Evolutionary conservation across 2,329 filamentous ascomycete species (phyloP).

Genomic region (Exophiala spinifera): DNA sequence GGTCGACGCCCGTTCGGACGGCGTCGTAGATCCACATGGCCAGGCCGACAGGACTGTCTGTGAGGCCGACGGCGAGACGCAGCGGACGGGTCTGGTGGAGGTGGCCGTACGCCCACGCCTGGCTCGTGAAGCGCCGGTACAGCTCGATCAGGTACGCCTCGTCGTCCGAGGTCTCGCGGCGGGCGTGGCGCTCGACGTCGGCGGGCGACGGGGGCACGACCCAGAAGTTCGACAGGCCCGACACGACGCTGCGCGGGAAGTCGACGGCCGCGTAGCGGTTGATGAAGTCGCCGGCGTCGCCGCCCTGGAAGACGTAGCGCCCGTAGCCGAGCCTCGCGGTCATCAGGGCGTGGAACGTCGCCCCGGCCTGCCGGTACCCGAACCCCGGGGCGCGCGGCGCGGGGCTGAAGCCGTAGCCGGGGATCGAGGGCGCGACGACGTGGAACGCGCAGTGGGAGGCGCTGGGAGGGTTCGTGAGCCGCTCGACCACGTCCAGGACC

Average conservation of each 20-base stretch:
- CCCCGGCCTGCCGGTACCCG: constrained; percentile 58
- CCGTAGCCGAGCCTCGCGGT: constrained; percentile 61
- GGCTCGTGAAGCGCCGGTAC: constrained; percentile 12
- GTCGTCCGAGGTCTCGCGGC: constrained; percentile 15
- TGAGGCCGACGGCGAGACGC: constrained; percentile 28
- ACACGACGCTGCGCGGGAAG: constrained; percentile 45
- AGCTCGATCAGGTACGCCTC: constrained; percentile 21
- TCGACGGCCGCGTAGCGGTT: constrained; percentile 58
- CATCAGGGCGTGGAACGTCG: constrained; percentile 68
- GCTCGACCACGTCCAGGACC: constrained; percentile 32
- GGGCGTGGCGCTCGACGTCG: constrained; percentile 6
- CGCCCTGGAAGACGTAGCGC: constrained; percentile 61
- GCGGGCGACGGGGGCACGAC: constrained; percentile 10
- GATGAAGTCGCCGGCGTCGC: constrained; percentile 67
- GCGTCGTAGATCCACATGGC: constrained; percentile 33
- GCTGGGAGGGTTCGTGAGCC: constrained; percentile 28
- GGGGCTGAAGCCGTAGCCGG: constrained; percentile 32
- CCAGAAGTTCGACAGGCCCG: constrained; percentile 30
- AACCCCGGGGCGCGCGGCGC: constrained; percentile 47
- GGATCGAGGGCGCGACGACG: constrained; percentile 31
- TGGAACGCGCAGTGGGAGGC: constrained; percentile 31
- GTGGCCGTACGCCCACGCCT: constrained; percentile 17
- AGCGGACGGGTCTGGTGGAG: constrained; percentile 28
- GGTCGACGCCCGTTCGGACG: constrained; percentile 23
- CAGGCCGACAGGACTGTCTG: constrained; percentile 31